phyloP scores from a whole-genome alignment of 2,329 filamentous ascomycete genomes.

The Botryotinia globosa region DNA sequence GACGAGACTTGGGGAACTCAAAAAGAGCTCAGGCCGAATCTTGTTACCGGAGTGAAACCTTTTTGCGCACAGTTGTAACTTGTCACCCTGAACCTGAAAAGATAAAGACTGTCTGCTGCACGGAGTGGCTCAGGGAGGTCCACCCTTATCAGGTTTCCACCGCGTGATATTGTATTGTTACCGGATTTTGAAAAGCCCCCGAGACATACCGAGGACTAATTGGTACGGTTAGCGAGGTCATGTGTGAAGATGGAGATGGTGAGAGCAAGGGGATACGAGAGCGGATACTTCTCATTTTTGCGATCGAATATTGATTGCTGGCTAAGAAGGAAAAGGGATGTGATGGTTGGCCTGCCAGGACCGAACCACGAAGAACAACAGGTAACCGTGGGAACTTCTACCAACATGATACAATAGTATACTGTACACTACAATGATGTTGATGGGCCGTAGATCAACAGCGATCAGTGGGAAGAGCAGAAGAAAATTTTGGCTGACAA shows the following conservation, averaged over 20 bases:
- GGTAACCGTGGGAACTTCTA: background rate
- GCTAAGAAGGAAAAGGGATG: background rate
- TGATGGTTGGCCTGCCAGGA: background rate
- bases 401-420: background rate
- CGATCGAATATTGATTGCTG: background rate
- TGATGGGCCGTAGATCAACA: background rate
- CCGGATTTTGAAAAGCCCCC: background rate
- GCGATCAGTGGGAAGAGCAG: background rate
- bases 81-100: background rate
- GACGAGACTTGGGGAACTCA: background rate
- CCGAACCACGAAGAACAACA: background rate
- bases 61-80: background rate
- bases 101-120: background rate
- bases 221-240: background rate
- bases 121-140: background rate
- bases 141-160: constrained; percentile 16
- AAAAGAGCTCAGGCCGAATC: background rate
- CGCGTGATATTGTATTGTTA: background rate
- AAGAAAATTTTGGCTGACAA: background rate
- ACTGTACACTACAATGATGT: background rate
- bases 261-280: background rate
- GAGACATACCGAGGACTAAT: constrained; percentile 13
- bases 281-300: background rate
- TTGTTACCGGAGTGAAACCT: constrained; percentile 5
- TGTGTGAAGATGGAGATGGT: background rate